A percentile compares a stretch with the other conserved stretches of the same genome.
These are phyloP conservation scores for Chlamydomonas sp. DNA, from an alignment of 139 green algal species.

Conservation along the genomic window DNA sequence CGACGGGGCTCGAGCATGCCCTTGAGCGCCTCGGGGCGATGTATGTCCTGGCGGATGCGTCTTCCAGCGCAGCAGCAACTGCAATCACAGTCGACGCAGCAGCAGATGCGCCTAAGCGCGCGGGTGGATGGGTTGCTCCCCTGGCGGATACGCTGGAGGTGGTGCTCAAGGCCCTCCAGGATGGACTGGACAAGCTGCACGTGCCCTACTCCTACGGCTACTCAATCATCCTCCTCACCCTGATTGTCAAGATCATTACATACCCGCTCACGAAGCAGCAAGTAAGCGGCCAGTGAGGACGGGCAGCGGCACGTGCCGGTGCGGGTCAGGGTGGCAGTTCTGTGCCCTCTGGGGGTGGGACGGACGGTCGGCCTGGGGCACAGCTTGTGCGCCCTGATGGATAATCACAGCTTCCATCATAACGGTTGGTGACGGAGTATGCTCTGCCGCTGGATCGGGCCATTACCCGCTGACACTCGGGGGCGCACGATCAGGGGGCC, in stretches of 20 bases:
- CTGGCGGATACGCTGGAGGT: constrained; percentile 63
- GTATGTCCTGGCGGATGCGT: constrained; percentile 16
- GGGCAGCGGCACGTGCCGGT: too few relatives aligned
- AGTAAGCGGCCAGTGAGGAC: constrained; percentile 32
- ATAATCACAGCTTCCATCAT: too few relatives aligned
- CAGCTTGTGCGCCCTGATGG: too few relatives aligned
- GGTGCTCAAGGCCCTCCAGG: constrained; percentile 58
- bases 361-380: too few relatives aligned
- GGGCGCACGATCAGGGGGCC: too few relatives aligned
- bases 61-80: background rate
- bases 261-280: constrained; percentile 83
- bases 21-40: background rate
- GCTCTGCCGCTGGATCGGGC: too few relatives aligned
- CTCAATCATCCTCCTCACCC: constrained; percentile 83
- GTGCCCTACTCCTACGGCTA: constrained; percentile 86
- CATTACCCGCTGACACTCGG: too few relatives aligned
- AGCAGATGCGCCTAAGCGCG: constrained; percentile 23
- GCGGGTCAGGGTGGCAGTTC: too few relatives aligned
- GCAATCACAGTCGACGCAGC: background rate
- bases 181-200: constrained; percentile 61
- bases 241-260: constrained; percentile 73
- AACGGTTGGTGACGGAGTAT: too few relatives aligned
- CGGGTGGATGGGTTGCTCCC: constrained; percentile 66
- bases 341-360: too few relatives aligned
- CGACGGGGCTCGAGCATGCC: background rate